Base-by-base conservation (phyloP, 768 basidiomycete genomes). In the Fibroporia radiculosa region DNA sequence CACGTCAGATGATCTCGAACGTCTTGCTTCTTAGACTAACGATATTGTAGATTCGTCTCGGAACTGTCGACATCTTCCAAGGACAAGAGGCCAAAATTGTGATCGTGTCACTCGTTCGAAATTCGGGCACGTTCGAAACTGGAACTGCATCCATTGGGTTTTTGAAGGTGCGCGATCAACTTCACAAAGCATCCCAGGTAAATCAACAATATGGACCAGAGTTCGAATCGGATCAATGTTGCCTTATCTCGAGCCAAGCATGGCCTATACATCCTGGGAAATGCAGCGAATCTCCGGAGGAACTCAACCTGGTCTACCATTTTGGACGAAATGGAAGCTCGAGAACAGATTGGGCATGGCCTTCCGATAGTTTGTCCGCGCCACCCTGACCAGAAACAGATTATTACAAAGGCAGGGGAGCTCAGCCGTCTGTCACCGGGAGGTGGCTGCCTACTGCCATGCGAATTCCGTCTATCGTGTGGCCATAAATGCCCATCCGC, bases 51-150 rank as follows among this genome's bases (percentile, higher is more conserved):
- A 74, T 86, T 32, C 71, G 75, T 6, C 65, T 89, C 4, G 74
- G 86, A 4, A 88, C 85, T 0, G 74, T 89, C 1, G 85, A 90
- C 49, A 86, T 81, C 40, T 89, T 77, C 56, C 87, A 89, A 60
- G 86, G 84, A 2, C 77, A 82, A 47, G 84, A 85, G 63, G 80
- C 74, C 1, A 48, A 82, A 67, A 73, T 88, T 42, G 74, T 88
- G 25, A 84, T 89, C 22, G 66, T 89, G 7, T 85, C 83, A 0
- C 68, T 86, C 11, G 85, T 89, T 10, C 67, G 86, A 33, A 88
- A 88, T 54, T 70, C 76, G 0, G 84, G 84, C 6, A 44, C 35
- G 23, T 49, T 42, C 10, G 44, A 43, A 4, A 44, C 44, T 0
- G 44, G 37, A 0, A 48, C 54, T 5, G 52, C 53, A 1, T 58